A percentile compares a stretch with the other conserved stretches of the same genome.
Evolutionary conservation across 2,329 filamentous ascomycete species (phyloP).

Genomic region (Colletotrichum abscissum): DNA sequence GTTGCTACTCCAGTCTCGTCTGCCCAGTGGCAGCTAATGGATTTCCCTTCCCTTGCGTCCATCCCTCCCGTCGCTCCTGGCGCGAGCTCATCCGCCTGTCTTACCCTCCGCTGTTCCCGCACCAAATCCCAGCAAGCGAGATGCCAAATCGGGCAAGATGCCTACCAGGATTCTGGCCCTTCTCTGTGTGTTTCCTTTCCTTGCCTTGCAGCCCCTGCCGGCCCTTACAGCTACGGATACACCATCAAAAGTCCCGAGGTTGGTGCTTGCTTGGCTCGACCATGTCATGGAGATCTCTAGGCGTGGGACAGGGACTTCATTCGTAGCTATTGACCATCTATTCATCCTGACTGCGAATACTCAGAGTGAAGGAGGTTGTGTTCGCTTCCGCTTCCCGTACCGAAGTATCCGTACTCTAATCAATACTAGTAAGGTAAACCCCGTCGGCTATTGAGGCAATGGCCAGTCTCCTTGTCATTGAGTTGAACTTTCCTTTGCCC

Average conservation of each 20-base stretch:
- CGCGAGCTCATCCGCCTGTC: background rate
- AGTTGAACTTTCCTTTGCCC: background rate
- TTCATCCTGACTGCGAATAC: background rate
- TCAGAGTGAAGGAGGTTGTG: background rate
- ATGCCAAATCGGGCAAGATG: constrained; percentile 2
- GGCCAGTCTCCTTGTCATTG: background rate
- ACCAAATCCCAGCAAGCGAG: background rate
- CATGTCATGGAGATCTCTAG: background rate
- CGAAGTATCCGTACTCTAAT: constrained; percentile 2
- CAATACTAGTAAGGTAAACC: background rate
- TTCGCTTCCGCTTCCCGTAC: background rate
- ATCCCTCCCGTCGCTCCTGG: background rate
- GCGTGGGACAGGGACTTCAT: background rate
- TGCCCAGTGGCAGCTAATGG: constrained; percentile 4
- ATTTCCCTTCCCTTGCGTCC: background rate
- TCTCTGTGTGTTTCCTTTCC: background rate
- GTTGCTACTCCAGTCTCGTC: background rate
- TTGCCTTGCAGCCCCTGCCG: background rate
- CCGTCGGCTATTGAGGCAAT: constrained; percentile 14
- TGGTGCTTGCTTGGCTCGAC: background rate
- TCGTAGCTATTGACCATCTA: background rate
- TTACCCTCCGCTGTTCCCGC: background rate
- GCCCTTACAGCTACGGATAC: background rate
- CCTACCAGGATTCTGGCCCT: background rate
- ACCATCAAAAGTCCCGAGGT: background rate